Evolutionary conservation across 805 yeast species (phyloP), one percentile per base, ranked within the genome.

Genomic region (Pichia exigua): DNA sequence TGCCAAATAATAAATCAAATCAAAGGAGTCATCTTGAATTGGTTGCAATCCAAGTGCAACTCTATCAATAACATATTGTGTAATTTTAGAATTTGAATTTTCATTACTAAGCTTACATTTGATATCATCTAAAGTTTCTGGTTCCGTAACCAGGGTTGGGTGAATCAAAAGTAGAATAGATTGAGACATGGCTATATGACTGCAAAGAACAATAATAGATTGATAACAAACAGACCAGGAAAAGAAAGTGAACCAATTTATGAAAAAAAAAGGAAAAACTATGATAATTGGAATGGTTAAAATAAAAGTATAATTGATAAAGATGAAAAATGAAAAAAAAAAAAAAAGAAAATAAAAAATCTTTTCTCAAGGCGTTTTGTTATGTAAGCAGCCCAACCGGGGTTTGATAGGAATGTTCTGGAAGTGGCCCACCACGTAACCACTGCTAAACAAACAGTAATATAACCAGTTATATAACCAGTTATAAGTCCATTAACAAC

Each of bases 101-200:
- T 66, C 56, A 6, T 48, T 27, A 18, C 52, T 47, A 41, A 75
- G 61, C 18, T 59, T 53, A 15, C 55, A 53, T 63, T 80, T 79
- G 42, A 69, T 64, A 1, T 54, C 40, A 45, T 69, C 74, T 20
- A 82, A 79, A 20, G 68, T 49, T 4, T 64, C 69, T 44, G 82
- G 83, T 41, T 76, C 74, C 0, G 83, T 77, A 13, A 83, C 86
- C 46, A 79, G 74, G 9, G 86, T 83, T 20, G 89, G 89, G 60
- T 83, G 89, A 49, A 83, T 72, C 47, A 83, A 69, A 27, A 83
- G 65, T 50, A 82, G 66, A 21, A 65, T 60, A 27, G 39, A 35
- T 35, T 35, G 39, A 5, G 39, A 35, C 39, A 35, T 35, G 20
- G 11, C n/a, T n/a, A 6, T 5, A n/a, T 17, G 39, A 7, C n/a